Evolutionary conservation across 2,329 filamentous ascomycete genomes (phyloP).

Genomic region (Periconia sp.): DNA sequence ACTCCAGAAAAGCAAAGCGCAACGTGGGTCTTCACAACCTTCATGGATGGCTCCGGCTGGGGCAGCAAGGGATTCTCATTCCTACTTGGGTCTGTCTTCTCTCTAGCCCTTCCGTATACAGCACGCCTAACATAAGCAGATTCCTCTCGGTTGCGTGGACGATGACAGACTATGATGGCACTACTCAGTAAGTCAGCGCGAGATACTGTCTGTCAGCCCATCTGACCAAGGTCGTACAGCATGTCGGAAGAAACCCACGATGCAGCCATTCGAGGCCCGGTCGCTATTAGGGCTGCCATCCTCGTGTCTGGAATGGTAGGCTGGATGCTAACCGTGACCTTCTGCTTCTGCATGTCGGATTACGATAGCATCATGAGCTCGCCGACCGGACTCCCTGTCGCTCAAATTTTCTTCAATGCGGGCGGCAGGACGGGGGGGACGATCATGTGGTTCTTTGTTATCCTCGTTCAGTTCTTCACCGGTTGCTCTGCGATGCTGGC

Average conservation of each 20-base stretch:
- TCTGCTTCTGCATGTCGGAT: constrained; percentile 68
- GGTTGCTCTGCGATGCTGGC: constrained; percentile 69
- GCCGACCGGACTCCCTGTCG: constrained; percentile 66
- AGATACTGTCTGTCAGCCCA: constrained; percentile 23
- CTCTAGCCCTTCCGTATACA: background rate
- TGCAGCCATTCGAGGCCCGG: constrained; percentile 64
- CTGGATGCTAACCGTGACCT: constrained; percentile 68
- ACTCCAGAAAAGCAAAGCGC: constrained; percentile 66
- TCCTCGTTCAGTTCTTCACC: constrained; percentile 70
- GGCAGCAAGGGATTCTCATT: constrained; percentile 67
- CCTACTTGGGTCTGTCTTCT: constrained; percentile 58
- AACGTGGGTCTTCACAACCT: constrained; percentile 65
- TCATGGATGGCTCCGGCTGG: constrained; percentile 69
- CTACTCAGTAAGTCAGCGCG: constrained; percentile 60
- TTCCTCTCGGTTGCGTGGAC: constrained; percentile 65
- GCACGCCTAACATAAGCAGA: constrained; percentile 34
- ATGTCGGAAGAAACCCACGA: constrained; percentile 73
- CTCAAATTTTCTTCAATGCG: constrained; percentile 64
- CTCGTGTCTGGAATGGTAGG: constrained; percentile 65
- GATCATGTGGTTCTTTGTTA: constrained; percentile 66
- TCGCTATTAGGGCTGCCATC: constrained; percentile 66
- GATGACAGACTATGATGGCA: constrained; percentile 74
- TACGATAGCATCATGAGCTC: constrained; percentile 61
- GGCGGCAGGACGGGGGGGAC: constrained; percentile 63
- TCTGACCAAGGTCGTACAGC: constrained; percentile 42